phyloP scores from a whole-genome alignment of 805 yeast species.

The Suhomyces xylopsoci region DNA sequence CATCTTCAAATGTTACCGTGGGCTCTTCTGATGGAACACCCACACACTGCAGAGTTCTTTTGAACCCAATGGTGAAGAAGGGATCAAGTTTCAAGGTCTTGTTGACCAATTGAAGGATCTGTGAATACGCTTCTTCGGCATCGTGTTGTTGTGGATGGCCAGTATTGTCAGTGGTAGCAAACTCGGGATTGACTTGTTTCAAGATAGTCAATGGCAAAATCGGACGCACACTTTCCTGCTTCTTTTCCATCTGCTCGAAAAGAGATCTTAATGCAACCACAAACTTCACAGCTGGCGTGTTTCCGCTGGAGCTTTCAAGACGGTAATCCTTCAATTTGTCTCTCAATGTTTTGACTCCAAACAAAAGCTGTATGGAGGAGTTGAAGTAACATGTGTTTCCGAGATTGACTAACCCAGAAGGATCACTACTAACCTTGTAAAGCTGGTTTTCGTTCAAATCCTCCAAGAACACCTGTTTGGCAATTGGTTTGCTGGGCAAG shows the following conservation, averaged over 20 bases:
- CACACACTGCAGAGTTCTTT: slow-evolving; percentile 61
- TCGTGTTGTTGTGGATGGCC: slow-evolving; percentile 93
- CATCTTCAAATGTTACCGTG: slow-evolving; percentile 40
- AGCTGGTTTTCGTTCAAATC: slow-evolving; percentile 54
- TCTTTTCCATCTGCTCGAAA: slow-evolving; percentile 45
- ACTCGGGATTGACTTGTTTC: slow-evolving; percentile 79
- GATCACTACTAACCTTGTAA: slow-evolving; percentile 41
- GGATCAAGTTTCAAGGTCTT: slow-evolving; percentile 50
- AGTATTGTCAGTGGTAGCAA: slow-evolving; percentile 66
- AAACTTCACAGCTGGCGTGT: slow-evolving; percentile 9
- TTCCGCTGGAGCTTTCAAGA: slow-evolving; percentile 8
- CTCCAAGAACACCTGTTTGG: slow-evolving; percentile 60
- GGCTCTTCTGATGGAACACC: slow-evolving; percentile 35
- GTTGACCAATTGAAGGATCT: slow-evolving; percentile 56
- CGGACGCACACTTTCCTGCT: slow-evolving; percentile 59
- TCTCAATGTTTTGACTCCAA: slow-evolving; percentile 42
- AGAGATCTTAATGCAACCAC: slow-evolving; percentile 36
- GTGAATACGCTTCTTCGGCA: slow-evolving; percentile 94
- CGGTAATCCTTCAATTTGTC: slow-evolving; percentile 17
- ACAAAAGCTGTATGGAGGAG: slow-evolving; percentile 61
- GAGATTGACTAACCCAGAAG: slow-evolving; percentile 64
- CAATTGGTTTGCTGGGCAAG: slow-evolving; percentile 50
- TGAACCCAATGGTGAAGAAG: slow-evolving; percentile 64
- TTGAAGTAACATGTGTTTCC: slow-evolving; percentile 81
- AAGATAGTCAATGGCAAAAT: slow-evolving; percentile 59